Evolutionary conservation across 371 early-diverging fungal species (phyloP).

Genomic region (Mortierella sp.): DNA sequence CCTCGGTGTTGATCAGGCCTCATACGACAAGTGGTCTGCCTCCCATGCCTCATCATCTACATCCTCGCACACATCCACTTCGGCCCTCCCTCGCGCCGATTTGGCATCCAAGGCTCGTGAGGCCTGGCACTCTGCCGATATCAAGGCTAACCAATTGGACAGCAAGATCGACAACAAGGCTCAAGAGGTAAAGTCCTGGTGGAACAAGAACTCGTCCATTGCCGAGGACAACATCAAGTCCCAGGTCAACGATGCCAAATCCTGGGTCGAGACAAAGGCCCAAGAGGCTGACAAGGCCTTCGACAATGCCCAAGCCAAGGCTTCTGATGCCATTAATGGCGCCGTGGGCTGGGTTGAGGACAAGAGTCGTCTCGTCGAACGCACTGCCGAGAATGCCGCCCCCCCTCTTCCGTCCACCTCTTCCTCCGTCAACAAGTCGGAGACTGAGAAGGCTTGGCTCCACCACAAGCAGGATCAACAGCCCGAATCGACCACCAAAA

Average conservation of each 20-base stretch:
- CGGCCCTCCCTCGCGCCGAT: neutral
- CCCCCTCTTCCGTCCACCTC: neutral
- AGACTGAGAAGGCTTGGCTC: slow-evolving; percentile 4
- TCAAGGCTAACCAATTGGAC: slow-evolving; percentile 9
- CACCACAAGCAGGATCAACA: neutral
- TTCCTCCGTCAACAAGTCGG: neutral
- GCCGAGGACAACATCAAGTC: slow-evolving; percentile 4
- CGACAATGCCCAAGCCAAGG: neutral
- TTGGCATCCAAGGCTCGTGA: slow-evolving; percentile 18
- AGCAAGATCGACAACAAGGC: slow-evolving; percentile 17
- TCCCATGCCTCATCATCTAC: neutral
- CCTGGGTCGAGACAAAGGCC: slow-evolving; percentile 14
- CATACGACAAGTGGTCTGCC: slow-evolving; percentile 17
- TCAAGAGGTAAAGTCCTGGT: slow-evolving; percentile 18
- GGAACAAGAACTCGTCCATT: slow-evolving; percentile 19
- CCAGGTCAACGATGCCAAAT: slow-evolving; percentile 6
- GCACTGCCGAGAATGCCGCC: neutral
- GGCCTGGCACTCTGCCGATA: slow-evolving; percentile 28
- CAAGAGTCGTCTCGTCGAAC: slow-evolving; percentile 9
- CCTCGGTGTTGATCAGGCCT: slow-evolving; percentile 8
- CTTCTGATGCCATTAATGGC: slow-evolving; percentile 10
- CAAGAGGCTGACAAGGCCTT: slow-evolving; percentile 15
- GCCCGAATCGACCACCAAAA: neutral
- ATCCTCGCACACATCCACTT: neutral
- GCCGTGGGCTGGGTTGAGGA: slow-evolving; percentile 30